Evolutionary conservation across 23 red algal species (phyloP).

Genomic region (Gracilaria vermiculophylla): DNA sequence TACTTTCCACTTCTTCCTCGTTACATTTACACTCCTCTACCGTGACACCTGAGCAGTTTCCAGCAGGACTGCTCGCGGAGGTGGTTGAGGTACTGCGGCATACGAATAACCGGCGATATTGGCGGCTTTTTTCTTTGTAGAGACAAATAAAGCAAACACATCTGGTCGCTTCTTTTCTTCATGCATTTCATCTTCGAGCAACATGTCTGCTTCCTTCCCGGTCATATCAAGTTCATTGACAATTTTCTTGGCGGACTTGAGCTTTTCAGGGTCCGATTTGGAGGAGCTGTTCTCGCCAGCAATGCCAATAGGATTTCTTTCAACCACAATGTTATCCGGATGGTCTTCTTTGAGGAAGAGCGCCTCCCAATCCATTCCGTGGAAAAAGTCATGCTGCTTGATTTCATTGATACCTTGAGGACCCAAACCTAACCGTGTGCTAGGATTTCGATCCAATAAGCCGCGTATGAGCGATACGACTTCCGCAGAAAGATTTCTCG

Average conservation of each 20-base stretch:
- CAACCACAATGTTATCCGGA: conserved; percentile 65
- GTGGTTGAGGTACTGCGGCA: conserved; percentile 21
- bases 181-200: conserved; percentile 47
- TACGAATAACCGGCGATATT: conserved; percentile 71
- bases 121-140: conserved; percentile 62
- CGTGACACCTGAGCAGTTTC: not conserved
- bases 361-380: conserved; percentile 67
- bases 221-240: conserved; percentile 18
- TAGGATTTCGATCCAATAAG: conserved; percentile 80
- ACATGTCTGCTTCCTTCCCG: conserved; percentile 50
- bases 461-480: conserved; percentile 69
- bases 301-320: conserved; percentile 33
- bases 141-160: conserved; percentile 61
- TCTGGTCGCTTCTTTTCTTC: conserved; percentile 60
- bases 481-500: conserved; percentile 63
- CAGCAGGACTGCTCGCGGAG: not conserved
- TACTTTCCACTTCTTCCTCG: not conserved
- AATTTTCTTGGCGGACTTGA: not conserved
- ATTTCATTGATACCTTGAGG: conserved; percentile 72
- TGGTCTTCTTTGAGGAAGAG: conserved; percentile 44
- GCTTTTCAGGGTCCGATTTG: not conserved
- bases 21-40: conserved; percentile 32
- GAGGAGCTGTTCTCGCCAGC: not conserved
- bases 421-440: conserved; percentile 71
- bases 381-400: conserved; percentile 82